Percentiles rank a stretch among this genome's conserved stretches.
Evolutionary conservation across 345 rosid species (phyloP).

Genomic region (Bruguiera sexangula): DNA sequence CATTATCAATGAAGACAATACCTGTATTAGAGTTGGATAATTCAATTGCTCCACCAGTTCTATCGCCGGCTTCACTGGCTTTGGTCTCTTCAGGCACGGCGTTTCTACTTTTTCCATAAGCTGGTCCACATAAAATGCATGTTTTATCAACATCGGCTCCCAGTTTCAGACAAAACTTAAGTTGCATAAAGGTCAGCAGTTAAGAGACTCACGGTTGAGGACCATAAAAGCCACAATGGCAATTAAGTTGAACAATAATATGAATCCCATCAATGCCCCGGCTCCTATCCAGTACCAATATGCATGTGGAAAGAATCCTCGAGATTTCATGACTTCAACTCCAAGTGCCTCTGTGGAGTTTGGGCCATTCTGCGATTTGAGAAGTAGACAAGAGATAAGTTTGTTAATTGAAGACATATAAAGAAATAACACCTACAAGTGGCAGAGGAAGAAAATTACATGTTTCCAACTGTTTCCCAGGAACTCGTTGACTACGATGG

Average conservation of each 20-base stretch:
- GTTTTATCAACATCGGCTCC: neutral
- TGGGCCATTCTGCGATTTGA: slow-evolving; percentile 19
- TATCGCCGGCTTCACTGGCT: neutral
- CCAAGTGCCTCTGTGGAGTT: slow-evolving; percentile 40
- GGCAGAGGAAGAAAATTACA: slow-evolving; percentile 20
- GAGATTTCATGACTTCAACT: slow-evolving; percentile 36
- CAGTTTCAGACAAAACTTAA: neutral
- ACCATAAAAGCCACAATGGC: slow-evolving; percentile 43
- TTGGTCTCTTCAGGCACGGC: slow-evolving; percentile 27
- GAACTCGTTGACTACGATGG: slow-evolving; percentile 62
- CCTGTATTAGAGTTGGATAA: neutral
- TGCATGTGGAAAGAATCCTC: slow-evolving; percentile 48
- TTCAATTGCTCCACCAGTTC: slow-evolving; percentile 5
- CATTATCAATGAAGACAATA: neutral
- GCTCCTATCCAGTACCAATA: slow-evolving; percentile 76
- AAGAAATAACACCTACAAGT: neutral
- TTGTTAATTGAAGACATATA: neutral
- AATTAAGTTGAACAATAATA: slow-evolving; percentile 38
- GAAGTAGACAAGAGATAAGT: neutral
- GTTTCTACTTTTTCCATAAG: slow-evolving; percentile 48
- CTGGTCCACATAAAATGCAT: slow-evolving; percentile 31
- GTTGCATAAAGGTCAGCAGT: neutral
- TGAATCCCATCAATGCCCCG: slow-evolving; percentile 40
- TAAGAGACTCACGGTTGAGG: slow-evolving; percentile 47
- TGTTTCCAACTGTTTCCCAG: slow-evolving; percentile 65